Conservation (phyloP, 352 stramenopile genomes). For the Phytophthora fragariaefolia region DNA sequence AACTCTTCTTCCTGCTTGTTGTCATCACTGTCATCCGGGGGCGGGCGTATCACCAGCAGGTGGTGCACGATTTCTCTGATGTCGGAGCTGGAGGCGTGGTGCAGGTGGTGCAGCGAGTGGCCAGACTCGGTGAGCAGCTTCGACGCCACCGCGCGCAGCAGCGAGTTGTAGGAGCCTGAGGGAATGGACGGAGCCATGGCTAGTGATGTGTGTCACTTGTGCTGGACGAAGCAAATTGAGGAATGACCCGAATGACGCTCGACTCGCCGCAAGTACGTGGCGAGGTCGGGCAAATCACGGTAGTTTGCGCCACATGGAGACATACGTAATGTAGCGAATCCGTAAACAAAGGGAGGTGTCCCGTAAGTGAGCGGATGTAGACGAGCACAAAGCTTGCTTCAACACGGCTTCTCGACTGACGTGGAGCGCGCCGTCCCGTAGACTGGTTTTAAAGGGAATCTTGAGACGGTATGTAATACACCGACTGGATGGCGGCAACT, state of each 20-base stretch:
- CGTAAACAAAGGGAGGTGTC: neutral
- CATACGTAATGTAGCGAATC: neutral
- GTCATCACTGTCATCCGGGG: slow-evolving; percentile 37
- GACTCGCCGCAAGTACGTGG: slow-evolving; percentile 14
- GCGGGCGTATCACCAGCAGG: slow-evolving; percentile 49
- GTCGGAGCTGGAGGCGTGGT: slow-evolving; percentile 43
- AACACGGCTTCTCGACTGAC: neutral
- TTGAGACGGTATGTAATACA: no score
- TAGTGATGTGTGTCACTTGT: slow-evolving; percentile 9
- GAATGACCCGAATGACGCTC: no score
- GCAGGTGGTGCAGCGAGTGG: slow-evolving; percentile 48
- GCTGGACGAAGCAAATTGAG: slow-evolving; percentile 22
- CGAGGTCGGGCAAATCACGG: neutral
- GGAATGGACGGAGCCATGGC: slow-evolving; percentile 21
- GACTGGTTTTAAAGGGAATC: neutral
- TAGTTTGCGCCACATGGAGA: no score
- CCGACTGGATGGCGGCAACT: no score
- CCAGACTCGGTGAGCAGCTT: slow-evolving; percentile 47
- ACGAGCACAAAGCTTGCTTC: neutral
- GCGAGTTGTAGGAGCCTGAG: slow-evolving; percentile 38
- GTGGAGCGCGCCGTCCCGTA: neutral
- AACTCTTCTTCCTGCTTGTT: slow-evolving; percentile 41
- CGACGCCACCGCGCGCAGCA: slow-evolving; percentile 36
- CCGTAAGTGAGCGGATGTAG: neutral
- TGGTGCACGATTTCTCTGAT: slow-evolving; percentile 62